Percentiles rank a stretch among this genome's conserved stretches.
Conservation (phyloP, 441 rosid genomes). For the Aleurites moluccanus region DNA sequence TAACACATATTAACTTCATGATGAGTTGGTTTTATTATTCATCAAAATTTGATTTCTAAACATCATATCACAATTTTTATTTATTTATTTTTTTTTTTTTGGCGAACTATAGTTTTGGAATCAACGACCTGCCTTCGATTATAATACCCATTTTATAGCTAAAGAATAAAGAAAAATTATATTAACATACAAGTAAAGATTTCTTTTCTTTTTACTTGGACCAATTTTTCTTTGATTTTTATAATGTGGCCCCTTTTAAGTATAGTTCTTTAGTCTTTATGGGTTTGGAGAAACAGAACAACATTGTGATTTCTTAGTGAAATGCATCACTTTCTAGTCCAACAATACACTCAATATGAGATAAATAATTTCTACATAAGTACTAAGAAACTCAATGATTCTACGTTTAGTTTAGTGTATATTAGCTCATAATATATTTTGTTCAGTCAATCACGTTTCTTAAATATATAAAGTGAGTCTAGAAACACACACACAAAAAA, state of each 20-base stretch:
- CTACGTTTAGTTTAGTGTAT: slow-evolving; percentile 25
- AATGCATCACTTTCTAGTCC: neutral
- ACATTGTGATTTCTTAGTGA: neutral
- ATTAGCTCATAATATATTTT: slow-evolving; percentile 30
- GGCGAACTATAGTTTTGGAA: no score
- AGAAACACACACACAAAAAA: neutral
- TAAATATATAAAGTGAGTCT: slow-evolving; percentile 14
- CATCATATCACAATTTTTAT: no score
- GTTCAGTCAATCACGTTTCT: slow-evolving; percentile 58
- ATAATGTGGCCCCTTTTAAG: neutral
- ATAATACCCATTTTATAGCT: no score
- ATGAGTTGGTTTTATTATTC: no score
- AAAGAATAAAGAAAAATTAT: no score
- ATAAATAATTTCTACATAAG: neutral
- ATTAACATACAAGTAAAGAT: no score
- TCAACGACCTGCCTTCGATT: no score
- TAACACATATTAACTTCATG: neutral
- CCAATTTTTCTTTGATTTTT: neutral
- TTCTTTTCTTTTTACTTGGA: neutral
- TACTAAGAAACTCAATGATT: slow-evolving; percentile 2
- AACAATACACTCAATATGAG: neutral
- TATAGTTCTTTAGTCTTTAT: neutral
- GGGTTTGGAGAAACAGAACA: slow-evolving; percentile 15
- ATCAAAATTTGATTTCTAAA: no score
- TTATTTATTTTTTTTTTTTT: no score